A percentile compares a stretch with the other conserved stretches of the same genome.
Conservation (phyloP, 2,329 filamentous ascomycete species). For the Phaeosphaeriaceae sp. region DNA sequence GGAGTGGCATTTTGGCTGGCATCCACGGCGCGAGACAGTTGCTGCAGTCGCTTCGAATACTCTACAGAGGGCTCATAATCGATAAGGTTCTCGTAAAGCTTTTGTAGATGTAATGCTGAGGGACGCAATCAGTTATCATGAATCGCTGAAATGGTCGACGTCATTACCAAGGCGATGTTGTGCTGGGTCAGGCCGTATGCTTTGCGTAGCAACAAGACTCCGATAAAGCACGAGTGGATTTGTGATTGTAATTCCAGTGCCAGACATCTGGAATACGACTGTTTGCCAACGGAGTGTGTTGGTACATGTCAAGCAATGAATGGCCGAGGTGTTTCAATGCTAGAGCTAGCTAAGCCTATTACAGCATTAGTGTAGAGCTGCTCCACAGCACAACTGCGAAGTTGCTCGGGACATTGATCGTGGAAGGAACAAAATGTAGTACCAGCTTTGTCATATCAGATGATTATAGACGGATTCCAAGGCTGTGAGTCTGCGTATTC, state of each 20-base stretch:
- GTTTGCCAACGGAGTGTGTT: conserved; percentile 9
- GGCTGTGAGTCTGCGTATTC: too few species aligned
- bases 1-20: conserved; percentile 25
- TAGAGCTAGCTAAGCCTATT: conserved; percentile 31
- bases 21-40: conserved; percentile 59
- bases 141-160: conserved; percentile 37
- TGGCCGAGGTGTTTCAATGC: conserved; percentile 29
- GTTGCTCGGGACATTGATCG: too few species aligned
- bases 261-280: conserved; percentile 42
- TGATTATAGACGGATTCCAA: too few species aligned
- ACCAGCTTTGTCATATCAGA: too few species aligned
- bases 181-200: conserved; percentile 72
- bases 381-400: too few species aligned
- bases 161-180: conserved; percentile 68
- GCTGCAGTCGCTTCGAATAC: conserved; percentile 70
- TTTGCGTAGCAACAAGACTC: conserved; percentile 70
- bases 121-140: conserved; percentile 15
- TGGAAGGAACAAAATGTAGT: too few species aligned
- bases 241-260: conserved; percentile 56
- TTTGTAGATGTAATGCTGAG: conserved; percentile 74
- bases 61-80: conserved; percentile 78
- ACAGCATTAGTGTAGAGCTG: conserved; percentile 20
- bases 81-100: conserved; percentile 76
- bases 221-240: conserved; percentile 81
- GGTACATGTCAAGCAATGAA: conserved; percentile 2